Conservation (phyloP, 768 basidiomycete genomes). For the Pleurotus cornucopiae region DNA sequence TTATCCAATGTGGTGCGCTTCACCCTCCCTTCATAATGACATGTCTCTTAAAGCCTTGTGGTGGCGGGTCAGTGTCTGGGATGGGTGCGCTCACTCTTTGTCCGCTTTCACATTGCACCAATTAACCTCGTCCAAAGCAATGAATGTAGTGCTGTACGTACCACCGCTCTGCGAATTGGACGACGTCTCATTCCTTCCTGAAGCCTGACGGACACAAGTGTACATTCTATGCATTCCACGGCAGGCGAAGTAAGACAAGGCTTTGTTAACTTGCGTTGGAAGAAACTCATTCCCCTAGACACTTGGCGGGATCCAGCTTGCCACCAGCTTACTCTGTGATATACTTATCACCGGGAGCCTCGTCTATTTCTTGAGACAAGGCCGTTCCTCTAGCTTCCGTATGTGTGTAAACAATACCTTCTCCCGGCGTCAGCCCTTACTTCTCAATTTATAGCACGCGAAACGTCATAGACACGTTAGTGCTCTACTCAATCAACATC, state of each 20-base stretch:
- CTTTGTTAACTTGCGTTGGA: background rate
- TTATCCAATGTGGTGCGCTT: background rate
- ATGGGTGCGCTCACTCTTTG: background rate
- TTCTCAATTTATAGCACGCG: background rate
- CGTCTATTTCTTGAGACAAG: background rate
- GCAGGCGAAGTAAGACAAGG: background rate
- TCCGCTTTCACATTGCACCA: background rate
- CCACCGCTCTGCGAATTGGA: background rate
- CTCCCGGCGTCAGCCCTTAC: background rate
- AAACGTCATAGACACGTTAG: background rate
- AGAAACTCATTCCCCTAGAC: background rate
- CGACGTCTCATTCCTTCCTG: background rate
- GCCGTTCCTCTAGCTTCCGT: background rate
- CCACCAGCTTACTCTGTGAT: background rate
- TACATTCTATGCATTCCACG: background rate
- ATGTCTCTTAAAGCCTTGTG: background rate
- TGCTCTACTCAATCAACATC: background rate
- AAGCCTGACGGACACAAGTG: background rate
- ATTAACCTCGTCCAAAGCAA: background rate
- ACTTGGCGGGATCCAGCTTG: constrained; percentile 1
- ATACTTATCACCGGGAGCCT: background rate
- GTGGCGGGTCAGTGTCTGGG: background rate
- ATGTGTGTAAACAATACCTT: background rate
- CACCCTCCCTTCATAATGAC: background rate
- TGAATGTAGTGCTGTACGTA: background rate